These are phyloP conservation scores for Penicillium glabrum DNA, from an alignment of 2,329 filamentous ascomycete genomes.

Conservation along the genomic window DNA sequence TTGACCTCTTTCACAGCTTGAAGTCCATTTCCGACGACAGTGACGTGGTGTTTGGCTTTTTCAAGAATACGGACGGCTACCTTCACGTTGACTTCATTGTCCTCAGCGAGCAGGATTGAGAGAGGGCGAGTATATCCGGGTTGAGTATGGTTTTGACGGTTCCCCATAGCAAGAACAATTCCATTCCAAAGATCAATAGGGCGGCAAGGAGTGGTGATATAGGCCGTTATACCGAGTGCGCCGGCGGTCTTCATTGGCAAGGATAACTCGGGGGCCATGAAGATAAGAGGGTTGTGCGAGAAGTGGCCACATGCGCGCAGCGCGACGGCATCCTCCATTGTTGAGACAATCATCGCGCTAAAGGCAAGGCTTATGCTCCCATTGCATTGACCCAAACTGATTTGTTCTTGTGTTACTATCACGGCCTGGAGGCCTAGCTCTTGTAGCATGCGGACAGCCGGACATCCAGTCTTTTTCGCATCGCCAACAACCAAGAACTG, in stretches of 20 bases:
- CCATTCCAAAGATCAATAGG: conserved; percentile 89
- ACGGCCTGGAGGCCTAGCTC: conserved; percentile 74
- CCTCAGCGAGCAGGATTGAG: conserved; percentile 87
- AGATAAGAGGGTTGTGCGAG: conserved; percentile 90
- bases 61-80: conserved; percentile 91
- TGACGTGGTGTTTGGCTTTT: conserved; percentile 69
- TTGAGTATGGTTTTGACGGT: conserved; percentile 81
- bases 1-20: conserved; percentile 68
- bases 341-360: conserved; percentile 90
- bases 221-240: conserved; percentile 89
- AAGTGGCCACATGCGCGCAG: conserved; percentile 83
- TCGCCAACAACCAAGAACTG: conserved; percentile 91
- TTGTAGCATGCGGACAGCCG: conserved; percentile 72
- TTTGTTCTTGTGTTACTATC: conserved; percentile 68
- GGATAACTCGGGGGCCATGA: conserved; percentile 81
- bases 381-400: conserved; percentile 53
- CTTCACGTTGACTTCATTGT: conserved; percentile 92
- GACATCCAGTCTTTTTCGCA: conserved; percentile 70
- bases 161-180: conserved; percentile 88
- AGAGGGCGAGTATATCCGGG: conserved; percentile 91
- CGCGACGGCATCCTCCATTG: conserved; percentile 77
- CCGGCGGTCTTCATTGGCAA: conserved; percentile 87
- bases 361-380: conserved; percentile 61
- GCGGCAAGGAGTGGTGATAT: conserved; percentile 92
- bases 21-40: conserved; percentile 83